Conservation (phyloP, 1,284 basidiomycete genomes). For the Melampsora medusae region DNA sequence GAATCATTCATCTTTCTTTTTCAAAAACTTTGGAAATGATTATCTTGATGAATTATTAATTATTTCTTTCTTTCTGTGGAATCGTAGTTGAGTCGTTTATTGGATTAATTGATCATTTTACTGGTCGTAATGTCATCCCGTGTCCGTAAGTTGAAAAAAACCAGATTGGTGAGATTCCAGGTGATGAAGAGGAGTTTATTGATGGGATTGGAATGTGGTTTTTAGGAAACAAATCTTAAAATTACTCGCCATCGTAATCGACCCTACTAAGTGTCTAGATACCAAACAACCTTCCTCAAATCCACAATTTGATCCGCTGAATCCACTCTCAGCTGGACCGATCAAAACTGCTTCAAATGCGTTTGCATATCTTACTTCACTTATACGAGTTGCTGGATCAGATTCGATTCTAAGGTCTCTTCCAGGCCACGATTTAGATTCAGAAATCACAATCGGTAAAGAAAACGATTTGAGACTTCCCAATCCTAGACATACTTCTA, state of each 20-base stretch:
- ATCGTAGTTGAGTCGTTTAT: slow-evolving; percentile 22
- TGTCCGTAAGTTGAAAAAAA: neutral
- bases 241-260: slow-evolving; percentile 14
- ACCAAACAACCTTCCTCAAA: neutral
- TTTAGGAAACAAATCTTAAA: slow-evolving; percentile 28
- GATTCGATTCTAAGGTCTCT: slow-evolving; percentile 16
- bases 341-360: slow-evolving; percentile 21
- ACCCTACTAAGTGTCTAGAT: neutral
- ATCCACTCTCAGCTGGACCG: neutral
- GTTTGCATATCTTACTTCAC: slow-evolving; percentile 12
- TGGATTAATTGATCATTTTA: slow-evolving; percentile 20
- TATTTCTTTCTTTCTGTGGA: neutral
- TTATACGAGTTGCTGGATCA: slow-evolving; percentile 19
- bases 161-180: neutral
- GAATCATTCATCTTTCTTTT: neutral
- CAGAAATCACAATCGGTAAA: neutral
- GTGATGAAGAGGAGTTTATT: neutral
- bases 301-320: neutral
- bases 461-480: neutral
- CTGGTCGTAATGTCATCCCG: slow-evolving; percentile 28
- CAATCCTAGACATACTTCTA: neutral
- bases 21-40: no score
- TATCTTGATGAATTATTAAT: neutral
- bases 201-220: neutral
- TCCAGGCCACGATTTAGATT: slow-evolving; percentile 18